Conservation (phyloP, 2,329 filamentous ascomycete genomes). For the Grosmannia clavigera region DNA sequence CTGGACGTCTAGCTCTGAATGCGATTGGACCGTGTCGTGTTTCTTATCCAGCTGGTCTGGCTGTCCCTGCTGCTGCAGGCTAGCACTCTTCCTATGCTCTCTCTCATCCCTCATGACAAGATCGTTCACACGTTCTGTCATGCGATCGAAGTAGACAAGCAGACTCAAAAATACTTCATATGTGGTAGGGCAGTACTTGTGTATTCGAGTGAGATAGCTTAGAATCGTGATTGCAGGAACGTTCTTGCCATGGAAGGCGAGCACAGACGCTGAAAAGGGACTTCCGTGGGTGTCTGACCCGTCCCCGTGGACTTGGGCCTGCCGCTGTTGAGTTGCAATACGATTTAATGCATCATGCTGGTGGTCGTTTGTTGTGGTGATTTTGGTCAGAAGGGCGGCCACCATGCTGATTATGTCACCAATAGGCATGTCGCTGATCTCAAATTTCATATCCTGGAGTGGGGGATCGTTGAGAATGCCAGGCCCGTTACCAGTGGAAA, state of each 20-base stretch:
- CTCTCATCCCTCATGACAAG: constrained; percentile 58
- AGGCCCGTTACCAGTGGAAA: constrained; percentile 40
- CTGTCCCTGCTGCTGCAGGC: constrained; percentile 2
- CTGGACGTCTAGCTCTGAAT: not conserved
- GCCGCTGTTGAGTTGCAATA: constrained; percentile 45
- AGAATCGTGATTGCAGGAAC: constrained; percentile 93
- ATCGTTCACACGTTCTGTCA: constrained; percentile 92
- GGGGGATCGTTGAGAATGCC: constrained; percentile 38
- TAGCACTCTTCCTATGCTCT: constrained; percentile 19
- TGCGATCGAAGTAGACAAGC: constrained; percentile 94
- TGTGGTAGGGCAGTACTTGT: constrained; percentile 97
- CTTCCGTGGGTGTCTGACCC: constrained; percentile 47
- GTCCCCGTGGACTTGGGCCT: constrained; percentile 30
- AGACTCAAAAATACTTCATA: constrained; percentile 96
- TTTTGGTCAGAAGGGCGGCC: constrained; percentile 87
- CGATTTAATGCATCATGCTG: constrained; percentile 88
- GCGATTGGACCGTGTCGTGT: not conserved
- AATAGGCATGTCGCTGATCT: constrained; percentile 96
- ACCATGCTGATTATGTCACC: constrained; percentile 99
- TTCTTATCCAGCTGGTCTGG: constrained; percentile 2
- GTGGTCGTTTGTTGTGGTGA: constrained; percentile 88
- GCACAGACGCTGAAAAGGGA: constrained; percentile 51
- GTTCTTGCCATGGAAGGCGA: constrained; percentile 97
- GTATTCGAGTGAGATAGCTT: constrained; percentile 89
- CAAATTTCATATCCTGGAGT: constrained; percentile 56